Evolutionary conservation across 192 early-diverging fungal genomes (phyloP).

Genomic region (Podila horticola): DNA sequence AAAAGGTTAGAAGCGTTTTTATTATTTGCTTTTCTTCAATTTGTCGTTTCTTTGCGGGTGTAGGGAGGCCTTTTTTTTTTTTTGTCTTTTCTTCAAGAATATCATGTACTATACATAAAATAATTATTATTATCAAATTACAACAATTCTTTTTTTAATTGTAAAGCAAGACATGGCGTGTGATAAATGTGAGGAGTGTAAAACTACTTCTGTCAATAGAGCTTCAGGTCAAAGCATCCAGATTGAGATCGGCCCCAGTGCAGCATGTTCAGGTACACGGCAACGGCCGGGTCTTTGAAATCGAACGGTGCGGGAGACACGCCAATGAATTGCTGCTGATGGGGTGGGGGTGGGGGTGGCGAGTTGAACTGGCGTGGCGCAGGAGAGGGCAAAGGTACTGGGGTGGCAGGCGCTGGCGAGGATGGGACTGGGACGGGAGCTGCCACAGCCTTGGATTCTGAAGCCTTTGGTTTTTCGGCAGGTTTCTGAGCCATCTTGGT

Average conservation of each 20-base stretch:
- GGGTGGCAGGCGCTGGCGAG: too few relatives aligned
- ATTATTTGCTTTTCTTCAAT: neutral
- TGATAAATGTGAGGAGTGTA: too few relatives aligned
- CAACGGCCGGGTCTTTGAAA: neutral
- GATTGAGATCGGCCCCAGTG: conserved; percentile 6
- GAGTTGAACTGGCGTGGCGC: too few relatives aligned
- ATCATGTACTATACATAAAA: neutral
- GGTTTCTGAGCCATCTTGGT: too few relatives aligned
- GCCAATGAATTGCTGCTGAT: neutral
- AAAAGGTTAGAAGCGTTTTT: neutral
- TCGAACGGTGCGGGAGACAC: neutral
- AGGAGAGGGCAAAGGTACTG: too few relatives aligned
- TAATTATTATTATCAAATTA: neutral
- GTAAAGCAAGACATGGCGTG: neutral
- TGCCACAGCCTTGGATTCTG: too few relatives aligned
- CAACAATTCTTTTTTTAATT: too few relatives aligned
- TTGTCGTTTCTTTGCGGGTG: neutral
- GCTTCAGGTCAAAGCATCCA: neutral
- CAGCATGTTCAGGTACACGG: neutral
- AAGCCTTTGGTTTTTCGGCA: too few relatives aligned
- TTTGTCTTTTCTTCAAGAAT: neutral
- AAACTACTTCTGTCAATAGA: neutral
- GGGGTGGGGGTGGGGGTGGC: too few relatives aligned
- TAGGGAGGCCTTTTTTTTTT: neutral
- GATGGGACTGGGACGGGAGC: too few relatives aligned